Percentiles rank a stretch among this genome's conserved stretches.
phyloP scores from a whole-genome alignment of 768 basidiomycete species.

The Tylopilus cervinicoccineus region DNA sequence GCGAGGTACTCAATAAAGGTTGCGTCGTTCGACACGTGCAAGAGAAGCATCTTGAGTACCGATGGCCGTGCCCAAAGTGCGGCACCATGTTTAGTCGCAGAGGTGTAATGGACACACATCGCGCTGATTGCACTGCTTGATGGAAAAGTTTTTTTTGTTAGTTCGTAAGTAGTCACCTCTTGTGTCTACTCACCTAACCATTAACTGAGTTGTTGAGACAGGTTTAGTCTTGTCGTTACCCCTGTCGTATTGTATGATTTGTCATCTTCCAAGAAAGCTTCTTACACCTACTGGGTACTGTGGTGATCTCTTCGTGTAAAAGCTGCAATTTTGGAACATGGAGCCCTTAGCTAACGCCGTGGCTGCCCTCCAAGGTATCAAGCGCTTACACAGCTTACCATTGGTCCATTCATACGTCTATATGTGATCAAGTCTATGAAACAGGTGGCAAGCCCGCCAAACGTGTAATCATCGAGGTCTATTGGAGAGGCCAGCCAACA shows the following conservation, averaged over 20 bases:
- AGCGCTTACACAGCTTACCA: slow-evolving; percentile 1
- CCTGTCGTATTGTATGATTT: background rate
- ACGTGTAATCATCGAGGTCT: background rate
- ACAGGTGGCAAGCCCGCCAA: slow-evolving; percentile 6
- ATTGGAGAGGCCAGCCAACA: background rate
- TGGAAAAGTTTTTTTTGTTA: background rate
- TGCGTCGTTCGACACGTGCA: slow-evolving; percentile 22
- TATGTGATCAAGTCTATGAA: no score
- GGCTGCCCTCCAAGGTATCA: slow-evolving; percentile 2
- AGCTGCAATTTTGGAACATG: background rate
- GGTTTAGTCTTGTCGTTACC: background rate
- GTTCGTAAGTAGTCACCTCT: slow-evolving; percentile 1
- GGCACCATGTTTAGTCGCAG: slow-evolving; percentile 16
- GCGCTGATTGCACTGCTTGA: slow-evolving; percentile 6
- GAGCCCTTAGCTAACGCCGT: background rate
- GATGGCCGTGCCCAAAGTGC: slow-evolving; percentile 24
- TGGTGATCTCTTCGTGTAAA: background rate
- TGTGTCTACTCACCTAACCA: background rate
- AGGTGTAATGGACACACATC: slow-evolving; percentile 17
- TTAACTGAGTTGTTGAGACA: slow-evolving; percentile 2
- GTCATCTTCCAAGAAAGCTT: no score
- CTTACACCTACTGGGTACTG: background rate
- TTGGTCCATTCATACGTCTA: no score
- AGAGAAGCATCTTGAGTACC: slow-evolving; percentile 20
- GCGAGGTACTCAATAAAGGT: slow-evolving; percentile 10